Base-by-base conservation (phyloP, 257 asterid species). In the Nyctanthes arbortristis region DNA sequence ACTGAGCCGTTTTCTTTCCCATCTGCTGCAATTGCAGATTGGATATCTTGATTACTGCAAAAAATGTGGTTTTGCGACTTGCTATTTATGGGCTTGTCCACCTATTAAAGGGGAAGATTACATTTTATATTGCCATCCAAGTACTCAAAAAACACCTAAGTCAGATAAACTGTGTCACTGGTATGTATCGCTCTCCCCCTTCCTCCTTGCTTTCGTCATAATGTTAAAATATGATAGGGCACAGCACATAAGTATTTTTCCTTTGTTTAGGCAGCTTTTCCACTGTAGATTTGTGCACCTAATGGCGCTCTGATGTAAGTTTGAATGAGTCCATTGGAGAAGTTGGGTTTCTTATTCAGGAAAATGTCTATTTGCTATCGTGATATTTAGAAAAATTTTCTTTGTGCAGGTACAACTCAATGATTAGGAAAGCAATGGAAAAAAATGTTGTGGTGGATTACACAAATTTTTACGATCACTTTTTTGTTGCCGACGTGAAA, bases 61-160 rank as follows among this genome's bases (percentile, higher is more conserved):
- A 84, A 78, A 45, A 64, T 82, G 66, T 52, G 97, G 97, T 69
- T 91, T 85, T 67, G 70, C 77, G 37, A 81, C 84, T 66, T 83
- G 95, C 82, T 85, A 88, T 39, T 77, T 91, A 76, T 91, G 96
- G 96, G 89, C 94, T 58, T 91, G 93, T 81, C 95, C 97, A 63
- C 94, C 97, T 67, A 25, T 45, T 43, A 85, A 71, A 79, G 90
- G 87, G 49, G 92, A 88, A 33, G 95, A 91, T 80, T 91, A 88
- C 77, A 88, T 91, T 67, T 76, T 91, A 72, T 76, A 83, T 72
- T 87, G 89, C 74, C 96, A 91, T 81, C 97, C 97, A 40, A 88
- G 77, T 74, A 60, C 81, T 68, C 97, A 91, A 61, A 91, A 77
- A 76, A 79, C 79, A 39, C 96, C 97, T 14, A 81, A 75, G 71